phyloP scores from a whole-genome alignment of 2,329 filamentous ascomycete species.

The Shiraia bambusicola region DNA sequence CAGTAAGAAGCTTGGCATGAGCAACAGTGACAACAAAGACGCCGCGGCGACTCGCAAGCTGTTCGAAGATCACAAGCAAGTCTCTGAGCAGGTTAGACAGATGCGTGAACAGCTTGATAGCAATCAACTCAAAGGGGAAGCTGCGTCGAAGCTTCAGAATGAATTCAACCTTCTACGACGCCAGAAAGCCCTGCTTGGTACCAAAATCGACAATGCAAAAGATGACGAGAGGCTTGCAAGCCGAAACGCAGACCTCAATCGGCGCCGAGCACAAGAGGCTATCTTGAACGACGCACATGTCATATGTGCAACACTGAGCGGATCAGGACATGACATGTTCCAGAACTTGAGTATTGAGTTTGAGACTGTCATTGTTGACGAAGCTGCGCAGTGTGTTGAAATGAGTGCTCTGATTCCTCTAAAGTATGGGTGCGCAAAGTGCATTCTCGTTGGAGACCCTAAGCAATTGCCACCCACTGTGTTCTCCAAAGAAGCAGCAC shows the following conservation, averaged over 20 bases:
- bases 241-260: conserved; percentile 82
- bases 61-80: conserved; percentile 65
- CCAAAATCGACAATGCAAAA: conserved; percentile 82
- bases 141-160: conserved; percentile 67
- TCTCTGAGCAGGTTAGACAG: conserved; percentile 66
- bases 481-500: conserved; percentile 86
- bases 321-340: conserved; percentile 97
- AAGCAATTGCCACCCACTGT: conserved; percentile 97
- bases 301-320: conserved; percentile 91
- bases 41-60: conserved; percentile 62
- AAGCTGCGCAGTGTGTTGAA: conserved; percentile 97
- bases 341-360: conserved; percentile 93
- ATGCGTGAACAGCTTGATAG: conserved; percentile 69
- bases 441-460: conserved; percentile 94
- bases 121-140: conserved; percentile 60
- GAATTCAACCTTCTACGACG: conserved; percentile 77
- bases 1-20: conserved; percentile 63
- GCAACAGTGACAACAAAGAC: conserved; percentile 43
- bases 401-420: conserved; percentile 93
- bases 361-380: conserved; percentile 96
- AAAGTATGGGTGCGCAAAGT: conserved; percentile 96
- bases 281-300: conserved; percentile 90
- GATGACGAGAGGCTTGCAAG: conserved; percentile 79
- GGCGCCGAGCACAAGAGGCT: conserved; percentile 82
- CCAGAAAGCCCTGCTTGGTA: conserved; percentile 73